These are phyloP conservation scores for Vitis hybrid DNA, from an alignment of 177 flowering plant species.

Conservation along the genomic window DNA sequence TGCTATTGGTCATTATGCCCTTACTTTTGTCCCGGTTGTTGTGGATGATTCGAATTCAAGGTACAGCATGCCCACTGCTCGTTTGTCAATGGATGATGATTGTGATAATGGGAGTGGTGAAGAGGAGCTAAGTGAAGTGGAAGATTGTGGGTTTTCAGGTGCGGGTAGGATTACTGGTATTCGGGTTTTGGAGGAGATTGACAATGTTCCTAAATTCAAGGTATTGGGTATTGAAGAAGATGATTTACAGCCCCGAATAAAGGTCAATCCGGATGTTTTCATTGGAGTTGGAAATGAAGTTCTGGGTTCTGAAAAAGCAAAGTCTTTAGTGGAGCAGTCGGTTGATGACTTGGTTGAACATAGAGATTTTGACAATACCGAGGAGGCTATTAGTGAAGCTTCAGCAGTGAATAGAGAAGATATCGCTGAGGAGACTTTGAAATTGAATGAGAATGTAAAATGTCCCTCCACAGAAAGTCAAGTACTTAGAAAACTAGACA, in stretches of 20 bases:
- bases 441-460: conserved; percentile 7
- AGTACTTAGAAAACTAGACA: background rate
- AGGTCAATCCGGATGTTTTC: background rate
- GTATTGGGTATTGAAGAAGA: conserved; percentile 2
- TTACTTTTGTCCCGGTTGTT: conserved; percentile 3
- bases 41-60: background rate
- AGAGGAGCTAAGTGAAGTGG: conserved; percentile 18
- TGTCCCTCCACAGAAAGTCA: background rate
- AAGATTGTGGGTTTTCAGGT: background rate
- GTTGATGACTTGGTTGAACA: conserved; percentile 4
- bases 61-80: conserved; percentile 16
- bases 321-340: background rate
- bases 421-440: background rate
- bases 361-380: conserved; percentile 3
- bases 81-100: conserved; percentile 25
- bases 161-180: conserved; percentile 11
- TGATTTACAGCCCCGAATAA: background rate
- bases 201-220: conserved; percentile 10
- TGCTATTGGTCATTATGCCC: background rate
- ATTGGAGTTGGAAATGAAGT: conserved; percentile 2
- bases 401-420: conserved; percentile 9
- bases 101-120: conserved; percentile 8
- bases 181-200: background rate
- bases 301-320: background rate
- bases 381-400: conserved; percentile 1